phyloP scores from a whole-genome alignment of 1,139 yeast genomes.

The Eremothecium sinecaudum region DNA sequence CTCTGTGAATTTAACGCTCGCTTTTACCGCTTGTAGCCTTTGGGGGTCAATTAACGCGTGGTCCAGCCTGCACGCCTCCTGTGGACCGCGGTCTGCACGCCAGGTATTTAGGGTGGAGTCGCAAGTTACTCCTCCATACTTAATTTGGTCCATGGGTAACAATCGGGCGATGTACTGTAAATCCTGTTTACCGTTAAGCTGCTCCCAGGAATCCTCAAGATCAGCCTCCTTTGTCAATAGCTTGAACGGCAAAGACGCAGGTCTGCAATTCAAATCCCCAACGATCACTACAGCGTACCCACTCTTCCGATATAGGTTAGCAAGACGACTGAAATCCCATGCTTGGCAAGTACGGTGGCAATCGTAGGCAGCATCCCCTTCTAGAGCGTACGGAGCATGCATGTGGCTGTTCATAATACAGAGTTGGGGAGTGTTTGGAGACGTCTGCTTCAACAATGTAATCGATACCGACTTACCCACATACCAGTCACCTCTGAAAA shows the following conservation, averaged over 20 bases:
- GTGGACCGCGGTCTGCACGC: constrained; percentile 51
- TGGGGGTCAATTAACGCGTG: constrained; percentile 68
- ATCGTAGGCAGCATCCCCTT: constrained; percentile 81
- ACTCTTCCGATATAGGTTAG: constrained; percentile 51
- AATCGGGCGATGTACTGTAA: constrained; percentile 41
- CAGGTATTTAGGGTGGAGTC: constrained; percentile 82
- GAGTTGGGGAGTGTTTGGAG: constrained; percentile 42
- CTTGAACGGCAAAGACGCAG: constrained; percentile 74
- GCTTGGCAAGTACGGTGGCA: constrained; percentile 94
- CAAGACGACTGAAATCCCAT: constrained; percentile 78
- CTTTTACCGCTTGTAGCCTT: constrained; percentile 44
- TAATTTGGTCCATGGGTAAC: constrained; percentile 59
- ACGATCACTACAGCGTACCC: constrained; percentile 84
- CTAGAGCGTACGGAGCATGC: constrained; percentile 88
- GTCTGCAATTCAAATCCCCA: constrained; percentile 86
- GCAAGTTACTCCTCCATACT: constrained; percentile 76
- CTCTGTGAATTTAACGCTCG: constrained; percentile 68
- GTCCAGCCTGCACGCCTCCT: constrained; percentile 85
- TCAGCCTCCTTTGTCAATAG: constrained; percentile 64
- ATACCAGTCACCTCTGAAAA: constrained; percentile 92
- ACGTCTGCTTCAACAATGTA: constrained; percentile 51
- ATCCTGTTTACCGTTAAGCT: constrained; percentile 41
- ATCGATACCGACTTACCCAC: constrained; percentile 89
- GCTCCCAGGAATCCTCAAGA: constrained; percentile 77
- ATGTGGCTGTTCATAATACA: constrained; percentile 86